These are phyloP conservation scores for Brassica rapa DNA, from an alignment of 345 rosid species.

Conservation along the genomic window DNA sequence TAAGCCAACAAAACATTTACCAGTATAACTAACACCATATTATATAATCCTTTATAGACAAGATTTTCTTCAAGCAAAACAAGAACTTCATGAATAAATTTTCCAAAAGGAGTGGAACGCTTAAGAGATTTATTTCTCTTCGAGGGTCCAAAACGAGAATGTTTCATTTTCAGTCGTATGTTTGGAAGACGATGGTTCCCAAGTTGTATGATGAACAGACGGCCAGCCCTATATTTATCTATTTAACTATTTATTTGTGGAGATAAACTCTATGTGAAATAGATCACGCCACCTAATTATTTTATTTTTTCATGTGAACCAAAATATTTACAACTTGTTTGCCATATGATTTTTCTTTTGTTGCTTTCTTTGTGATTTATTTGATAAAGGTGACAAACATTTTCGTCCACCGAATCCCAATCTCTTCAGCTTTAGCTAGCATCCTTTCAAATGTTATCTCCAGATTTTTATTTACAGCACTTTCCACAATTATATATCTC, in stretches of 20 bases:
- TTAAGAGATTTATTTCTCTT: not conserved
- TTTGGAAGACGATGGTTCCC: constrained; percentile 43
- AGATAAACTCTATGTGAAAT: constrained; percentile 62
- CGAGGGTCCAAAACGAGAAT: constrained; percentile 10
- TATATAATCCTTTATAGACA: not conserved
- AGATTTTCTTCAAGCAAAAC: not conserved
- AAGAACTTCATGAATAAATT: not conserved
- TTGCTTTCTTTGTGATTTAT: constrained; percentile 27
- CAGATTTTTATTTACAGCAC: constrained; percentile 13
- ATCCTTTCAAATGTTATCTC: constrained; percentile 56
- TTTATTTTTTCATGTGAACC: constrained; percentile 31
- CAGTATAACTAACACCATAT: not conserved
- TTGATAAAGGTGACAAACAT: constrained; percentile 25
- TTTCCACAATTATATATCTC: constrained; percentile 20
- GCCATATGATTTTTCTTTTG: constrained; percentile 9
- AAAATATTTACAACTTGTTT: constrained; percentile 28
- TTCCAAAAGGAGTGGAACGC: constrained; percentile 8
- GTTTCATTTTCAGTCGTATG: constrained; percentile 18
- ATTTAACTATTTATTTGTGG: not conserved
- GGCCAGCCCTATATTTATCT: not conserved
- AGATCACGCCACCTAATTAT: constrained; percentile 55
- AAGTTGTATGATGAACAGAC: constrained; percentile 24
- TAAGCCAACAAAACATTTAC: not conserved
- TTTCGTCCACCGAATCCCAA: constrained; percentile 74
- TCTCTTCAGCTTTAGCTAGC: constrained; percentile 52